These are phyloP conservation scores for Chrysosphaeria jannelii DNA, from an alignment of 2,329 filamentous ascomycete genomes.

Conservation along the genomic window DNA sequence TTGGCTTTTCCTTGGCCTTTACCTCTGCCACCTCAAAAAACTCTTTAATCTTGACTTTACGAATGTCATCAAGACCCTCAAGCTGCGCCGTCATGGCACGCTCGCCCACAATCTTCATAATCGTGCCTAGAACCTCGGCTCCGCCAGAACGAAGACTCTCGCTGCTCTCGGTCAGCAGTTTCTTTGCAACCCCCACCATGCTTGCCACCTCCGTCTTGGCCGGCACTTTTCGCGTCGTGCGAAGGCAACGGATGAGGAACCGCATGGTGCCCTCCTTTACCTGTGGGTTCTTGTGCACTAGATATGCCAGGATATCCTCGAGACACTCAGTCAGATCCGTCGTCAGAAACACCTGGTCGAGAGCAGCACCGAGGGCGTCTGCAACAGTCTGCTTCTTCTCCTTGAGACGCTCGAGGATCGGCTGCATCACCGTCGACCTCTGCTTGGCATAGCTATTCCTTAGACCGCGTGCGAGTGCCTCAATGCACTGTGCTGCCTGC, in stretches of 20 bases:
- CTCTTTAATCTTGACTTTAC: constrained; percentile 87
- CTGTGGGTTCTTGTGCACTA: constrained; percentile 88
- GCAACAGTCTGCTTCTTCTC: constrained; percentile 83
- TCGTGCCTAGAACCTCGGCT: constrained; percentile 68
- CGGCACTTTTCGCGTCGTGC: constrained; percentile 58
- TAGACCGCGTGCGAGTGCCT: constrained; percentile 63
- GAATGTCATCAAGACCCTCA: constrained; percentile 79
- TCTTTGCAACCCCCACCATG: constrained; percentile 72
- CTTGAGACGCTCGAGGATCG: constrained; percentile 85
- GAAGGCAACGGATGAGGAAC: constrained; percentile 69
- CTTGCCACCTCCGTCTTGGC: constrained; percentile 54
- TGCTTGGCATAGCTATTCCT: constrained; percentile 55
- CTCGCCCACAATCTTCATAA: constrained; percentile 98
- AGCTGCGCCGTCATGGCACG: constrained; percentile 80
- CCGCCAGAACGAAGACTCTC: constrained; percentile 66
- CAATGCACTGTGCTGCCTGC: constrained; percentile 75
- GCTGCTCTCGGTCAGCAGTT: constrained; percentile 66
- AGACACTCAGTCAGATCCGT: constrained; percentile 58
- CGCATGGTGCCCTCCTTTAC: constrained; percentile 88
- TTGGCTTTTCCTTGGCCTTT: constrained; percentile 76
- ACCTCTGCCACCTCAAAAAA: constrained; percentile 60
- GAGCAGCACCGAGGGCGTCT: constrained; percentile 59
- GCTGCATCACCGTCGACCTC: constrained; percentile 47
- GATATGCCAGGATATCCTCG: constrained; percentile 63
- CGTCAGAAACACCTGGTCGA: constrained; percentile 36